Base-by-base conservation (phyloP, 2,329 filamentous ascomycete species). In the Monosporascus sp. region DNA sequence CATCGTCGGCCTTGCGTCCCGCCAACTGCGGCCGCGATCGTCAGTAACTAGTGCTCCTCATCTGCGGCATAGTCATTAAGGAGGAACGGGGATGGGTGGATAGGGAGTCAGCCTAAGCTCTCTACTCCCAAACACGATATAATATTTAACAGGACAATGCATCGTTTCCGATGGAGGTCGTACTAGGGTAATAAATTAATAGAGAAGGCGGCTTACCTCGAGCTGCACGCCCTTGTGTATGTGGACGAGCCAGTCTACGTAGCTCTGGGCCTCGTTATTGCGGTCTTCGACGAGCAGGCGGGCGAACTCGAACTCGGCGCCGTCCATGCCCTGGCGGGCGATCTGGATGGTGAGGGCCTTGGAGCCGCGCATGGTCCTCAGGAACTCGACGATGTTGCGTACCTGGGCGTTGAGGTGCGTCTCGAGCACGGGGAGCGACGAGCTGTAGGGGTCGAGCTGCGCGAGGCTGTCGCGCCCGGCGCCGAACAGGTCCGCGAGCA, bases 201-300 rank as follows among this genome's bases (percentile, higher is more conserved):
- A 18, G 42, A 31, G 9, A 17, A 46, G 42, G 3, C 24, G 24
- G 72, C 80, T 72, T 70, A 87, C 84, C 81, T 99, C 94, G 58
- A 96, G 77, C 68, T 96, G 92, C 59, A 99, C 94, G 61, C 89
- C 86, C 63, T 93, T 87, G 72, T 99, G 94, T 57, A 97, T 81
- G 71, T 96, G 89, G 53, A 99, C 94, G 65, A 99, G 78, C 94
- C 94, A 99, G 73, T 99, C 94, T 36, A 97, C 94, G 71, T 97
- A 99, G 68, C 89, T 96, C 73, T 96, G 92, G 37, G 94, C 94
- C 74, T 99, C 94, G 61, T 96, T 96, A 70, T 97, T 97, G 59
- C 94, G 83, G 67, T 99, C 94, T 72, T 99, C 94, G 34, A 96
- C 85, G 60, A 99, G 72, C 72, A 95, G 77, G 50, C 92, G 79